These are phyloP conservation scores for Candida pseudofarinosa DNA, from an alignment of 805 yeast species.

Conservation along the genomic window DNA sequence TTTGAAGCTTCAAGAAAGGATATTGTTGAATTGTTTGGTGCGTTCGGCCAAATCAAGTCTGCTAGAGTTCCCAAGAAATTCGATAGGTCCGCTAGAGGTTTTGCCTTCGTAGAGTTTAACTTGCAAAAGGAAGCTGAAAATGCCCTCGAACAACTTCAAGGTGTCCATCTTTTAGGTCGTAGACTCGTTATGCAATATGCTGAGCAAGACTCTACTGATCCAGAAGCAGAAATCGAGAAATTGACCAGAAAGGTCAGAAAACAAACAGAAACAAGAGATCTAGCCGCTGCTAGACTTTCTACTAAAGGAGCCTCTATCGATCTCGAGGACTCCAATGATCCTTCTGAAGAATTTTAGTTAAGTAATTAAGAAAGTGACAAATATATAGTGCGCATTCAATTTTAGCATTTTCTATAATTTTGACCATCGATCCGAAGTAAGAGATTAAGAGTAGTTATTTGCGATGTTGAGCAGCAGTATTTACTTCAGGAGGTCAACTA, in stretches of 20 bases:
- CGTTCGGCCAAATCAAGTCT: conserved; percentile 91
- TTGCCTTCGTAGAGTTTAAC: conserved; percentile 92
- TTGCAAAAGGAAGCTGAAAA: conserved; percentile 84
- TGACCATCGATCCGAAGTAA: background rate
- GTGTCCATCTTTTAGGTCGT: conserved; percentile 95
- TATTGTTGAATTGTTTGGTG: conserved; percentile 85
- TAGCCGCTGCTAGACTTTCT: conserved; percentile 62
- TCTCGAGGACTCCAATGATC: conserved; percentile 44
- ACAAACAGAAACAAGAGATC: conserved; percentile 74
- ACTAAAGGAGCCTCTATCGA: conserved; percentile 74
- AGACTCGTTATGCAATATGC: conserved; percentile 92
- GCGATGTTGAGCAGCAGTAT: background rate
- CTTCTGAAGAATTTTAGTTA: conserved; percentile 4
- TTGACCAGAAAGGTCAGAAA: conserved; percentile 83
- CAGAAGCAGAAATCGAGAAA: conserved; percentile 84
- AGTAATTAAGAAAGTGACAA: background rate
- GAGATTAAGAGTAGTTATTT: no score
- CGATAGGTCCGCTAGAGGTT: conserved; percentile 93
- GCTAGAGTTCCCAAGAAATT: conserved; percentile 96
- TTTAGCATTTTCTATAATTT: background rate
- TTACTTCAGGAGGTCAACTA: background rate
- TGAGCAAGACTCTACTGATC: conserved; percentile 72
- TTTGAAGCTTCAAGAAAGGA: conserved; percentile 94
- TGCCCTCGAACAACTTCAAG: conserved; percentile 90
- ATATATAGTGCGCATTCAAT: conserved; percentile 1